Evolutionary conservation across 345 rosid species (phyloP).

Genomic region (Eucalyptus erythrocorys): DNA sequence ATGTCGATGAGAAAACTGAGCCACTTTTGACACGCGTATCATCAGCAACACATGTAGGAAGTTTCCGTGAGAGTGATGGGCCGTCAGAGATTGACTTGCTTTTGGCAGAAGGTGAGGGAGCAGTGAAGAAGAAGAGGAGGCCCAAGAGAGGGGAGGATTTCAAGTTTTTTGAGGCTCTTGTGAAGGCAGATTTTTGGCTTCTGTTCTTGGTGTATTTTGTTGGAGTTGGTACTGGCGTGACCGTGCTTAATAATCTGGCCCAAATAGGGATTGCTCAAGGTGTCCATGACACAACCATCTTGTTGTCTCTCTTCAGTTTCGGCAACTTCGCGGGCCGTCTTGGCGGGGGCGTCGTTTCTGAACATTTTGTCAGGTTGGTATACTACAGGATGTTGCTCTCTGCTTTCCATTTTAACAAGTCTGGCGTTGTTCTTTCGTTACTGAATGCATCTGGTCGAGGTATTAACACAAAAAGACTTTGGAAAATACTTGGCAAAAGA

Average conservation of each 20-base stretch:
- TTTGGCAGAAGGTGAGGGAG: conserved; percentile 68
- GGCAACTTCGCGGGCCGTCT: conserved; percentile 62
- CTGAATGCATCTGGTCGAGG: background rate
- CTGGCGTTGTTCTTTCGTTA: background rate
- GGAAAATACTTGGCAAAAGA: background rate
- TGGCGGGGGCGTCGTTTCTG: conserved; percentile 51
- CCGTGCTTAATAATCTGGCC: conserved; percentile 61
- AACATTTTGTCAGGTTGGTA: conserved; percentile 58
- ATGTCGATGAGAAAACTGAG: conserved; percentile 14
- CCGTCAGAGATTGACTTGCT: conserved; percentile 46
- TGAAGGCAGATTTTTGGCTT: conserved; percentile 80
- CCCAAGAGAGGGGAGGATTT: conserved; percentile 74
- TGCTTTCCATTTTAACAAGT: background rate
- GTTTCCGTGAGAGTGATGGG: conserved; percentile 19
- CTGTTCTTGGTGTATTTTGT: conserved; percentile 56
- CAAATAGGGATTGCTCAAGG: conserved; percentile 66
- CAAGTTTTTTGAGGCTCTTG: conserved; percentile 43
- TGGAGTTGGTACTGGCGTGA: conserved; percentile 66
- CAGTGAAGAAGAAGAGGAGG: conserved; percentile 53
- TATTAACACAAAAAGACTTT: background rate
- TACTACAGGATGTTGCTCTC: background rate
- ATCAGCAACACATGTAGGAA: conserved; percentile 19
- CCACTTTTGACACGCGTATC: conserved; percentile 29
- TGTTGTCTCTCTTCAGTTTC: conserved; percentile 59
- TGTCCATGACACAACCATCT: conserved; percentile 34